Conservation (phyloP, 345 rosid species). For the Aethionema arabicum region DNA sequence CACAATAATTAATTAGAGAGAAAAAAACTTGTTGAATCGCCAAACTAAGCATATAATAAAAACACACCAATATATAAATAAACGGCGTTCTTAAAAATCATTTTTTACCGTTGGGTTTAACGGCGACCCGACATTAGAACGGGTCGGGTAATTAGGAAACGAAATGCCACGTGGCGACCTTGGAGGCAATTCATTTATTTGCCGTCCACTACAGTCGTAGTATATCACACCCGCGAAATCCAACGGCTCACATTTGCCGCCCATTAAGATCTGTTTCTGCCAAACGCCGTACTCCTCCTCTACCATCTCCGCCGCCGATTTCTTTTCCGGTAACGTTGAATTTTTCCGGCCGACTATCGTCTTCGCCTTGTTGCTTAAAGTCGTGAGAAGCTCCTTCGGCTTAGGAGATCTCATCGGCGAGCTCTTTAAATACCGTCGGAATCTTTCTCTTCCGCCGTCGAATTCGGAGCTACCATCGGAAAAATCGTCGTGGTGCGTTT, state of each 20-base stretch:
- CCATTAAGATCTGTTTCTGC: conserved; percentile 89
- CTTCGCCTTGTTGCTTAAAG: conserved; percentile 53
- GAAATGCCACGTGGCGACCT: conserved; percentile 92
- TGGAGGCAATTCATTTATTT: conserved; percentile 51
- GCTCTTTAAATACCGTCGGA: conserved; percentile 6
- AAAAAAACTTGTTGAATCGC: too few species aligned
- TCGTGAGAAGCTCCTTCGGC: conserved; percentile 51
- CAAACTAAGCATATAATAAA: too few species aligned
- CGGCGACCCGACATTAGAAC: conserved; percentile 20
- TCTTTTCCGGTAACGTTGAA: conserved; percentile 19
- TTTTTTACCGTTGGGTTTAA: conserved; percentile 9
- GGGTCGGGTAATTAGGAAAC: conserved; percentile 38
- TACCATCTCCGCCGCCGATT: conserved; percentile 5
- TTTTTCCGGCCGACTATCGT: conserved; percentile 41
- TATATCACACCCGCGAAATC: conserved; percentile 87
- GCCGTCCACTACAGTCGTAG: conserved; percentile 68
- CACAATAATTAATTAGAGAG: too few species aligned
- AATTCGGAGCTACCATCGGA: background rate
- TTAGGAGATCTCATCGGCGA: conserved; percentile 36
- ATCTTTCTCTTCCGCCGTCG: conserved; percentile 17
- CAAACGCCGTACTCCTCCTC: conserved; percentile 55
- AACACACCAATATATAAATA: too few species aligned
- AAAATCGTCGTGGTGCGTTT: conserved; percentile 1
- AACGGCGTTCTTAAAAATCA: background rate
- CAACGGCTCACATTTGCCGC: conserved; percentile 91